Conservation (phyloP, 495 filamentous ascomycete species). For the Neurospora africana region DNA sequence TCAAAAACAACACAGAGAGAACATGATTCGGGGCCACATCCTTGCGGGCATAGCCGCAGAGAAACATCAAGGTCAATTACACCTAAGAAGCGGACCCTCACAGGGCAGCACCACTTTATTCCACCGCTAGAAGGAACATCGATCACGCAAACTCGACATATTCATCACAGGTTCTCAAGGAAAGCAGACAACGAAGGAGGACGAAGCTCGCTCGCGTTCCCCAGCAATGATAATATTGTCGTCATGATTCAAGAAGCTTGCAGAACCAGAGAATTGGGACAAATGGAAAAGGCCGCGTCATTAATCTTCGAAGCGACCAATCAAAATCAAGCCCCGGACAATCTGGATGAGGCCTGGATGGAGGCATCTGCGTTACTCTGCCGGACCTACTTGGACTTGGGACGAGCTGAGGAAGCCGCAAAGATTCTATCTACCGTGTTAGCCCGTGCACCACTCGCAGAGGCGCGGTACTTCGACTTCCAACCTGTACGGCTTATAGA, state of each 20-base stretch:
- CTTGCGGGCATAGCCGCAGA: background rate
- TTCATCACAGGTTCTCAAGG: background rate
- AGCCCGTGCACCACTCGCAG: conserved; percentile 18
- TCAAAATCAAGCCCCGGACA: conserved; percentile 9
- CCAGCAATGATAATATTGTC: conserved; percentile 9
- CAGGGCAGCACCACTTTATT: background rate
- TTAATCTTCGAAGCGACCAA: conserved; percentile 13
- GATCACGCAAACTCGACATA: background rate
- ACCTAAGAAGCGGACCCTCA: background rate
- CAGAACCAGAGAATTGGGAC: conserved; percentile 6
- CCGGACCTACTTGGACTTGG: conserved; percentile 19
- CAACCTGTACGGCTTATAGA: conserved; percentile 24
- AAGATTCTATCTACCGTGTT: conserved; percentile 22
- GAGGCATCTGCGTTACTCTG: conserved; percentile 27
- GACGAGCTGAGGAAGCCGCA: conserved; percentile 20
- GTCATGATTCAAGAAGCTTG: conserved; percentile 9
- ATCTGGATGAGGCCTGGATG: conserved; percentile 17
- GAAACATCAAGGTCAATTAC: background rate
- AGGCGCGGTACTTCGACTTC: conserved; percentile 24
- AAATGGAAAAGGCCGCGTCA: conserved; percentile 14
- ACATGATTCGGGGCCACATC: background rate
- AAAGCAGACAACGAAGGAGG: background rate
- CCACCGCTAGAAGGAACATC: background rate
- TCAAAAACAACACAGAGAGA: background rate
- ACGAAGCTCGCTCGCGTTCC: conserved; percentile 3